Percentiles rank a stretch among this genome's conserved stretches.
Evolutionary conservation across 495 filamentous ascomycete species (phyloP).

Genomic region (Tuber borchii): DNA sequence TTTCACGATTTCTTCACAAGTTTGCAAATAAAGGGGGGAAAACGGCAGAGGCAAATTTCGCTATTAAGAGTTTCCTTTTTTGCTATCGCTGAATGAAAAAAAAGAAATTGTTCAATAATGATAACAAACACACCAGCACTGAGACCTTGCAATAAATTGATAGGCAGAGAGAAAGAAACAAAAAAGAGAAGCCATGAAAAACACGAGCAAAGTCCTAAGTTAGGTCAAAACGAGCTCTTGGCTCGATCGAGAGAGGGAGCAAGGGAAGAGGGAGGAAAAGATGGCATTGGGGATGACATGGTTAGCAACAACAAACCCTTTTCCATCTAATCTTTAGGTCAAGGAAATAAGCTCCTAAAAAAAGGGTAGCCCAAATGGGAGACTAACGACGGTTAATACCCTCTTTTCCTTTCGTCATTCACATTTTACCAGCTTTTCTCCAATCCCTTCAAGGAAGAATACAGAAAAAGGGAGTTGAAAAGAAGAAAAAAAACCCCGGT

Average conservation of each 20-base stretch:
- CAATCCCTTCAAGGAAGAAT: background rate
- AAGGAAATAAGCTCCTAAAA: background rate
- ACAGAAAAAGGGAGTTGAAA: background rate
- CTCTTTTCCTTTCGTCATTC: background rate
- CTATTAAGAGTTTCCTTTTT: background rate
- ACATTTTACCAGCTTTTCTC: background rate
- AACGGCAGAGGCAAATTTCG: background rate
- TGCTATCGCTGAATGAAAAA: background rate
- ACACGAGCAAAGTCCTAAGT: background rate
- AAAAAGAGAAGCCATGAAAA: background rate
- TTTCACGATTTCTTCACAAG: background rate
- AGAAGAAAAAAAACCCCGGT: background rate
- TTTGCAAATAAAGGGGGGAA: background rate
- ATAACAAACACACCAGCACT: background rate
- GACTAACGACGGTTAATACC: constrained; percentile 1
- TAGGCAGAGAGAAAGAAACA: background rate
- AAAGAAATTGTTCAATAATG: background rate
- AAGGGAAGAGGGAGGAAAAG: background rate
- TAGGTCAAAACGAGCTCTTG: background rate
- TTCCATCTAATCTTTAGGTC: background rate
- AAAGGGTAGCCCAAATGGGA: constrained; percentile 4
- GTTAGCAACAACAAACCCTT: background rate
- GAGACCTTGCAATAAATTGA: background rate
- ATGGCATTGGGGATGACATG: background rate
- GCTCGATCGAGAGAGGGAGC: background rate